Evolutionary conservation across 371 early-diverging fungal species (phyloP), one percentile per base, ranked within the genome.

Genomic region (Saksenaea oblongispora): DNA sequence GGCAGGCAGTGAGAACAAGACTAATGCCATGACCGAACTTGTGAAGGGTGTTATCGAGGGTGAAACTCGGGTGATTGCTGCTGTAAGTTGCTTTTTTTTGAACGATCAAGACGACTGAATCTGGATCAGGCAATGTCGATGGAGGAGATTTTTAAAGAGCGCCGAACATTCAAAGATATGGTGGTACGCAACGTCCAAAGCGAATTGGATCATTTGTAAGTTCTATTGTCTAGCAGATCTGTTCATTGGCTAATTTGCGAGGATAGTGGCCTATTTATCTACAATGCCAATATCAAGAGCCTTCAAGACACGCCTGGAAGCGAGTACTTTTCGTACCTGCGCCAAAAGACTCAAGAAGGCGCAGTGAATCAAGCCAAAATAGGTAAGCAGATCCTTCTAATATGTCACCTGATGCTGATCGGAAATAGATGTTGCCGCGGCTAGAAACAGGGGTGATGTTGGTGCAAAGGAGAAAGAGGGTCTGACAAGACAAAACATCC

Each of bases 341-440:
- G 78, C 34, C 67, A 66, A 34, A 76, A 79, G 63, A 65, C 75
- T 13, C 78, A 62, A 37, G 79, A 82, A 71, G 84, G 79, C 55
- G 85, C 82, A 34, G 72, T 78, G 59, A 84, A 83, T 64, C 85
- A 84, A 67, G 85, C 85, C 58, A 83, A 83, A 62, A 70, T 84
- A 27, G 84, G 57, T 75, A 59, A 73, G 75, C 27, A 74, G 76
- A 7, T 58, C 67, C 17, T 74, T 71, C 1, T 47, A 7, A 11
- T 4, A 5, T 22, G 22, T 2, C 53, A 58, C 24, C 2, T 61
- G 74, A 77, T 64, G 69, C 71, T 51, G 72, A 72, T 58, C 63
- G 74, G n/a, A 69, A 56, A 31, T 34, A 56, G 62, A 83, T 63
- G 82, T 84, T 11, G 81, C 84, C 18, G 75, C 74, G 44, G 85